Evolutionary conservation across 441 rosid species (phyloP).

Genomic region (Gossypium laxum): DNA sequence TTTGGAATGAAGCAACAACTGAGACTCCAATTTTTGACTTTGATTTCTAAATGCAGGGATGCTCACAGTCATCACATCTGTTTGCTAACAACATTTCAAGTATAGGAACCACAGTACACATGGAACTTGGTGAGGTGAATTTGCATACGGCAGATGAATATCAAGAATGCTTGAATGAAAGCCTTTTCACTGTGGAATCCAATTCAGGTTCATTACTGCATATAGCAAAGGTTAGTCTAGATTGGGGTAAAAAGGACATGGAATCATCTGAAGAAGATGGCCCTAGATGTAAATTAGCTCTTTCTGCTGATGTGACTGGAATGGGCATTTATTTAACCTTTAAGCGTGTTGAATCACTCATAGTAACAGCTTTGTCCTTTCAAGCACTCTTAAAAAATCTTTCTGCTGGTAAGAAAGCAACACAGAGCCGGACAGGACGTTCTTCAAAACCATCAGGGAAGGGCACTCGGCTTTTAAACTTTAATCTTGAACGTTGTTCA

Average conservation of each 20-base stretch:
- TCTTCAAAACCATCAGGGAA: slow-evolving; percentile 67
- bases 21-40: background rate
- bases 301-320: slow-evolving; percentile 78
- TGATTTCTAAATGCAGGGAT: slow-evolving; percentile 43
- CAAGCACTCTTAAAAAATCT: slow-evolving; percentile 58
- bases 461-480: slow-evolving; percentile 67
- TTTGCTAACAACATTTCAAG: slow-evolving; percentile 85
- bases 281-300: slow-evolving; percentile 58
- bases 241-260: slow-evolving; percentile 77
- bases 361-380: slow-evolving; percentile 64
- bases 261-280: slow-evolving; percentile 56
- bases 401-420: slow-evolving; percentile 45
- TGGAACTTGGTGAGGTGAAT: slow-evolving; percentile 95
- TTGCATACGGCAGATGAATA: slow-evolving; percentile 89
- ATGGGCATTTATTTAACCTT: slow-evolving; percentile 64
- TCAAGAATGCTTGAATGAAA: slow-evolving; percentile 76
- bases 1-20: slow-evolving; percentile 3
- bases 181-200: slow-evolving; percentile 75
- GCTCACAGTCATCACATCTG: slow-evolving; percentile 89
- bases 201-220: slow-evolving; percentile 87
- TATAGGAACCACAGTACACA: slow-evolving; percentile 63
- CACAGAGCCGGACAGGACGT: slow-evolving; percentile 40
- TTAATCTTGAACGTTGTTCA: slow-evolving; percentile 75
- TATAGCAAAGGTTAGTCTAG: slow-evolving; percentile 80
- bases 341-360: slow-evolving; percentile 69